Base-by-base conservation (phyloP, 768 basidiomycete species). In the Leccinum obscurum region DNA sequence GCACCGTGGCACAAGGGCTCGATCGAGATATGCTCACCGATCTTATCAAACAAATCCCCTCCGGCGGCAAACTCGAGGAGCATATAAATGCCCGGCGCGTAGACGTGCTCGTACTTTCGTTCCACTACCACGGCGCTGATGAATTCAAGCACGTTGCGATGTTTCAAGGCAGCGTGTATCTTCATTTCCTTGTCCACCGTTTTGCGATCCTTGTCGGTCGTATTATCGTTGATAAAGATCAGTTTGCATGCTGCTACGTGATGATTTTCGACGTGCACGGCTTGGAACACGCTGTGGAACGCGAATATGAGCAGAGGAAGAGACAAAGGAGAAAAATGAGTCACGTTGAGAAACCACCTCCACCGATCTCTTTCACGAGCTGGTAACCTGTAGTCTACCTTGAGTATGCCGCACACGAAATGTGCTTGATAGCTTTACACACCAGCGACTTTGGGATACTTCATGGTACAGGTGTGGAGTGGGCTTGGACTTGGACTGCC, bases 31-130 rank as follows among this genome's bases (percentile, higher is more conserved):
- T 54, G 73, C 89, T 48, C 68, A 96, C 96, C 92, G 55, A 99
- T 99, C 79, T 98, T 99, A 75, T 99, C 97, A 72, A 99, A 99
- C 34, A 99, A 76, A 74, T 98, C 97, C 0, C 97, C 97, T 22
- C 95, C 95, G 1, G 86, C 86, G 0, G 96, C 97, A 35, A 96
- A 78, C 72, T 98, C 97, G 68, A 99, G 76, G 20, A 98, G 77
- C 83, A 99, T 93, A 70, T 98, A 99, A 22, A 94, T 82, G 0
- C 91, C 96, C 0, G 93, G 90, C 0, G 87, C 75, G 68, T 87
- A 95, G 39, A 77, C 65, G 54, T 78, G 70, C 37, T 76, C 76
- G 46, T 84, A 82, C 61, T 86, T 83, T 17, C 76, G 70, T 63
- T 95, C 93, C 0, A 94, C 87, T 3, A 92, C 77, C 32, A 87